Base-by-base conservation (phyloP, 495 filamentous ascomycete species). In the Penicillium alfredii region DNA sequence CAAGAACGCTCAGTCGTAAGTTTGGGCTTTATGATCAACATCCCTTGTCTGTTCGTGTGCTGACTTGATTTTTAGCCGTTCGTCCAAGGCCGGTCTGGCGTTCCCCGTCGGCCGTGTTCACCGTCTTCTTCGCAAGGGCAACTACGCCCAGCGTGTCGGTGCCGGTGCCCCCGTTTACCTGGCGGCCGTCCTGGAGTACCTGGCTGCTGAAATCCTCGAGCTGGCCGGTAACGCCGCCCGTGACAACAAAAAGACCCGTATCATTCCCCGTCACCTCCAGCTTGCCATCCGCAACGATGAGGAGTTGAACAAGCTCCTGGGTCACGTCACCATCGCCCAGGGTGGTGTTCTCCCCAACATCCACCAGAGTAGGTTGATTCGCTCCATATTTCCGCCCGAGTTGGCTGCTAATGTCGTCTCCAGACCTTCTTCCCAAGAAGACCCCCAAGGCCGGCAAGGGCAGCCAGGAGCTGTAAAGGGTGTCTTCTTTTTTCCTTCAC, bases 161-260 rank as follows among this genome's bases (percentile, higher is more conserved):
- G 89, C 89, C 60, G 83, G 89, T 78, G 92, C 92, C 52, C 92
- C 92, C 47, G 92, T 98, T 59, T 98, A 98, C 62, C 84, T 98
- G 49, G 92, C 92, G 47, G 92, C 92, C 35, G 92, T 98, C 23
- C 88, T 98, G 24, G 92, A 98, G 75, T 98, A 98, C 58, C 85
- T 98, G 39, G 90, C 92, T 44, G 92, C 92, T 44, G 92, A 98
- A 70, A 96, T 98, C 43, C 88, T 98, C 62, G 92, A 98, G 72
- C 74, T 98, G 71, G 92, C 92, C 63, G 92, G 92, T 56, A 98
- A 98, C 64, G 92, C 92, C 49, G 92, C 92, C 40, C 90, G 92
- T 62, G 92, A 98, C 71, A 97, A 97, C 84, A 98, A 98, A 87
- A 97, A 96, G 82, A 98, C 90, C 44, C 88, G 92, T 84, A 98